phyloP scores from a whole-genome alignment of 2,329 filamentous ascomycete species.

The Huntiella savannae region DNA sequence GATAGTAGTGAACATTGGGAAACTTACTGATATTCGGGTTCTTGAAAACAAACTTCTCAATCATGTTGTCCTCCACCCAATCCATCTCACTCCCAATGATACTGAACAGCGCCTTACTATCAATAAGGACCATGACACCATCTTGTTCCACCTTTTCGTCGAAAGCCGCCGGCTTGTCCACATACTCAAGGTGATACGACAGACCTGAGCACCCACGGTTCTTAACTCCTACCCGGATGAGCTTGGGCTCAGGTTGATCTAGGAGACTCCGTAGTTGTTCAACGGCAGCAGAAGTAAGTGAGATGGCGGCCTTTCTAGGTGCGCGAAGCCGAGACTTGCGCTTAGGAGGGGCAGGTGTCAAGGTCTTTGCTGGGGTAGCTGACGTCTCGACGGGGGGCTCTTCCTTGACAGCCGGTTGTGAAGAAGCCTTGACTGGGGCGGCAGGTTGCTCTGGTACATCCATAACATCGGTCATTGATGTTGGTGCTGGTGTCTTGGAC shows the following conservation, averaged over 20 bases:
- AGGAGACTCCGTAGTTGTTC: slow-evolving; percentile 59
- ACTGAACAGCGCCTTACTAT: slow-evolving; percentile 92
- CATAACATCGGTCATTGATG: not conserved
- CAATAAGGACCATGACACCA: slow-evolving; percentile 85
- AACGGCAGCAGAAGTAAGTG: slow-evolving; percentile 61
- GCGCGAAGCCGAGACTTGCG: slow-evolving; percentile 38
- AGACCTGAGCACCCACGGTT: slow-evolving; percentile 88
- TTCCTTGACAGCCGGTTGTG: not conserved
- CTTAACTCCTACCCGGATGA: slow-evolving; percentile 85
- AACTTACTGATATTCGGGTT: slow-evolving; percentile 96
- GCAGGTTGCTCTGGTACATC: not conserved
- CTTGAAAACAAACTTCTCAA: slow-evolving; percentile 76
- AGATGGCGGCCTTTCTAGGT: slow-evolving; percentile 80
- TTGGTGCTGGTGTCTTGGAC: not conserved
- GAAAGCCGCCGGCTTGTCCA: slow-evolving; percentile 72
- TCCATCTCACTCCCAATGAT: slow-evolving; percentile 99
- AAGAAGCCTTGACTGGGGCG: not conserved
- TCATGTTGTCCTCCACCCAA: slow-evolving; percentile 91
- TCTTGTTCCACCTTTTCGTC: slow-evolving; percentile 92
- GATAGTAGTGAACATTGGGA: not conserved
- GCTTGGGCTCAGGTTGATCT: slow-evolving; percentile 70
- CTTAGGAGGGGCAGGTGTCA: slow-evolving; percentile 21
- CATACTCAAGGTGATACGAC: slow-evolving; percentile 85
- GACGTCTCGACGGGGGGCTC: not conserved
- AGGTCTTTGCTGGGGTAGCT: not conserved